Base-by-base conservation (phyloP, 2,329 filamentous ascomycete species). In the Venturia aucupariae region DNA sequence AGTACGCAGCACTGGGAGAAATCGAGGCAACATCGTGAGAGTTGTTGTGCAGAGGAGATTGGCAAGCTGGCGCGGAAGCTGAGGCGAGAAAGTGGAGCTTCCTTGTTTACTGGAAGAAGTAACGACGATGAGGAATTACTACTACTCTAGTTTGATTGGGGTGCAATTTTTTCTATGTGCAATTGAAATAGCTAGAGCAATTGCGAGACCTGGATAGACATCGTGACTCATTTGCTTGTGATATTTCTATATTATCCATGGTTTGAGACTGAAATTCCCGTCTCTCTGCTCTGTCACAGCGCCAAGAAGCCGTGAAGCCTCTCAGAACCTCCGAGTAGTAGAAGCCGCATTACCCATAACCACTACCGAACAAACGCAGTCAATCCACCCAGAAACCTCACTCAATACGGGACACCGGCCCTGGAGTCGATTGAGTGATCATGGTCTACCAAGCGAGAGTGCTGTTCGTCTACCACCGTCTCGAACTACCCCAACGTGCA, bases 371-470 rank as follows among this genome's bases (percentile, higher is more conserved):
- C 46, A 22, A 27, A 22, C 46, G 32, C 48, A 22, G 24, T 17
- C 24, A n/a, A 55, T 7, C 22, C 13, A 35, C 51, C 22, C 27
- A 22, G 3, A n/a, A n/a, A 38, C 3, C 17, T 38, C 27, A 57
- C 51, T 10, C 27, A 35, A 13, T 35, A 19, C 17, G 11, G 30
- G 51, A 57, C 51, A 32, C 24, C 5, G 48, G 24, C 48, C 19
- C 24, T 15, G 13, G 48, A 54, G 48, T 24, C 15, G 30, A 57
- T 35, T 57, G 51, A 57, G 51, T 35, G 13, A 42, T 24, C 63
- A 64, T 64, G 63, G 35, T 39, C n/a, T 38, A 64, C 54, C 62
- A 61, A 39, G 30, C 63, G 6, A 22, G 19, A 24, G 63, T 64
- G 35, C n/a, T 61, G 62, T 64, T n/a, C 54, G 62, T 60, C 13